Percentiles rank a stretch among this genome's conserved stretches.
Evolutionary conservation across 129 eudicot species (phyloP).

Genomic region (Pseudognaphalium luteoalbum): DNA sequence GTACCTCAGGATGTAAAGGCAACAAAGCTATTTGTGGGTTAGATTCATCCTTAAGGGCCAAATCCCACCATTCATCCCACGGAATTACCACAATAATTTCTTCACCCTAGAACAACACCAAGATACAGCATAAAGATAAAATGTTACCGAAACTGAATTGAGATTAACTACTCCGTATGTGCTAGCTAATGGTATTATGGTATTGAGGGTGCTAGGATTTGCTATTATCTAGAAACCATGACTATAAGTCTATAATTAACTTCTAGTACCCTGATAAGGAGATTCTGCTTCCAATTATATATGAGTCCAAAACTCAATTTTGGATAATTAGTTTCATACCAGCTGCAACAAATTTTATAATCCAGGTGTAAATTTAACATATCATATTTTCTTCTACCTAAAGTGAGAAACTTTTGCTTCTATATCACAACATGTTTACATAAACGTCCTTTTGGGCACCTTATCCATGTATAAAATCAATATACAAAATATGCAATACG

Average conservation of each 20-base stretch:
- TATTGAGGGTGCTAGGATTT: not conserved
- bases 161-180: not conserved
- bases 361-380: not conserved
- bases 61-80: slow-evolving; percentile 99
- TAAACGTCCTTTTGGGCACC: not conserved
- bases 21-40: slow-evolving; percentile 95
- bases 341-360: not conserved
- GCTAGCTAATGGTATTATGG: not conserved
- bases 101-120: slow-evolving; percentile 68
- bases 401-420: not conserved
- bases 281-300: not conserved
- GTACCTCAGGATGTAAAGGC: slow-evolving; percentile 89
- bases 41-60: slow-evolving; percentile 88
- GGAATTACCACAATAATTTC: slow-evolving; percentile 87
- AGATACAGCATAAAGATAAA: slow-evolving; percentile 3
- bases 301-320: not conserved
- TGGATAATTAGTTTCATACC: not conserved
- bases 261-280: not conserved
- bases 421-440: not conserved
- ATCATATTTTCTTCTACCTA: not conserved
- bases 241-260: not conserved
- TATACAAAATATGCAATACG: not conserved
- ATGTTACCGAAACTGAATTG: not conserved
- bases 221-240: not conserved
- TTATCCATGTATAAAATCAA: not conserved